Conservation (phyloP, 805 yeast genomes). For the Candida glaebosa region DNA sequence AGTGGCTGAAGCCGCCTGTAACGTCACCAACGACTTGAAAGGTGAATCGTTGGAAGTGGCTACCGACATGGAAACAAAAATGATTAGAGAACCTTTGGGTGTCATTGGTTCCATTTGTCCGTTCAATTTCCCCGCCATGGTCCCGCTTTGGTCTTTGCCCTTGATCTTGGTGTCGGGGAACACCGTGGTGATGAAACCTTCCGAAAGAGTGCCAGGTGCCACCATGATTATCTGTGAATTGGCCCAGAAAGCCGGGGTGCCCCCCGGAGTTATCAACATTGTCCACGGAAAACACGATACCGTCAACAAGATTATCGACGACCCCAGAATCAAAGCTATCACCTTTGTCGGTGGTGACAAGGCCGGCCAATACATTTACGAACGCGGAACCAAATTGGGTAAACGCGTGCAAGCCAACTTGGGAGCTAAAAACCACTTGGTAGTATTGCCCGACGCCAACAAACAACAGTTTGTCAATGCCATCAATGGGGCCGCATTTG, state of each 20-base stretch:
- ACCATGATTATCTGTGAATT: constrained; percentile 71
- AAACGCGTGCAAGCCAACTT: constrained; percentile 75
- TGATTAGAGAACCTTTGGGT: constrained; percentile 73
- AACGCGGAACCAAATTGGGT: constrained; percentile 61
- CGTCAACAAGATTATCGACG: constrained; percentile 66
- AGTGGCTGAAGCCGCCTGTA: constrained; percentile 74
- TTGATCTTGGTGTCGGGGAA: constrained; percentile 67
- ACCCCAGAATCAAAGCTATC: constrained; percentile 71
- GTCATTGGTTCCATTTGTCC: constrained; percentile 77
- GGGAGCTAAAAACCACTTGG: constrained; percentile 78
- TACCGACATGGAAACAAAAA: constrained; percentile 71
- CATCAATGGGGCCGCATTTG: constrained; percentile 72
- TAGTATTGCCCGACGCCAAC: constrained; percentile 71
- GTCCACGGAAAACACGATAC: constrained; percentile 74
- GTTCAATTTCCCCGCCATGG: constrained; percentile 84
- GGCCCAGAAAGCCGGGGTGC: constrained; percentile 70
- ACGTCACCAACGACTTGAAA: constrained; percentile 58
- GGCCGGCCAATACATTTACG: constrained; percentile 73
- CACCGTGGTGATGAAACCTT: constrained; percentile 57
- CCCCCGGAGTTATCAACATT: constrained; percentile 67
- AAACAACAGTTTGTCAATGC: constrained; percentile 60
- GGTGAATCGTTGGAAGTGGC: constrained; percentile 67
- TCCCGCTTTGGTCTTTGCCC: constrained; percentile 67
- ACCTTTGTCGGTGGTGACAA: constrained; percentile 78
- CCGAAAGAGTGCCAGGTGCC: constrained; percentile 81